Evolutionary conservation across 2,329 filamentous ascomycete species (phyloP), one percentile per base, ranked within the genome.

Genomic region (Ophiostoma sp.): DNA sequence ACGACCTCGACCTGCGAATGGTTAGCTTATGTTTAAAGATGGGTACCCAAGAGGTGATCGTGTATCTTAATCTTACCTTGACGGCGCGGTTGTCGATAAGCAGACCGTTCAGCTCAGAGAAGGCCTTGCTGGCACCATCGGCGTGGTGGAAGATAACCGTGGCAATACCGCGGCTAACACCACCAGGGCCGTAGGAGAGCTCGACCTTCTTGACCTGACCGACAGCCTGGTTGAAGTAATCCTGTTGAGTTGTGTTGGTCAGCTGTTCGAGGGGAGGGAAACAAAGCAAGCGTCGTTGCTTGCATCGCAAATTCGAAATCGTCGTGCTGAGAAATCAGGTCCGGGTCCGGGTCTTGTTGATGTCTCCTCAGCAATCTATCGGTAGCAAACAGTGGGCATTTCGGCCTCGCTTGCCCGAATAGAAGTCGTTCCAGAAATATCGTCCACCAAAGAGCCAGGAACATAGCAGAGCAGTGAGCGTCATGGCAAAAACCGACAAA

Each of bases 181-280:
- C 94, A 77, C 91, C 92, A 72, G 94, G 92, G 75, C 94, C 95
- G 81, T 99, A 99, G 66, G 91, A 92, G 75, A 99, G 84, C 74
- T 95, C 89, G 72, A 96, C 92, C 79, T 86, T 90, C 85, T 96
- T 97, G 80, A 98, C 91, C 72, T 90, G 87, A 74, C 93, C 94
- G 78, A 97, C 88, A 75, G 91, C 90, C 77, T 92, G 89, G 76
- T 84, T 81, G 79, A 99, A 98, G 81, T 98, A 99, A 82, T 99
- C 95, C 95, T 99, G 92, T 80, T 81, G 80, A 80, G 80, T 79
- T 79, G 76, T 76, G 78, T 82, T 80, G 88, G 92, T 87, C 92
- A 90, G 91, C 70, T 71, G 67, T 72, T 70, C 71, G 67, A 76
- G 82, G 49, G 88, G 76, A 83, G 80, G n/a, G 45, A 87, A 90